Evolutionary conservation across 306 rosid species (phyloP).

Genomic region (Echinosophora koreensis): DNA sequence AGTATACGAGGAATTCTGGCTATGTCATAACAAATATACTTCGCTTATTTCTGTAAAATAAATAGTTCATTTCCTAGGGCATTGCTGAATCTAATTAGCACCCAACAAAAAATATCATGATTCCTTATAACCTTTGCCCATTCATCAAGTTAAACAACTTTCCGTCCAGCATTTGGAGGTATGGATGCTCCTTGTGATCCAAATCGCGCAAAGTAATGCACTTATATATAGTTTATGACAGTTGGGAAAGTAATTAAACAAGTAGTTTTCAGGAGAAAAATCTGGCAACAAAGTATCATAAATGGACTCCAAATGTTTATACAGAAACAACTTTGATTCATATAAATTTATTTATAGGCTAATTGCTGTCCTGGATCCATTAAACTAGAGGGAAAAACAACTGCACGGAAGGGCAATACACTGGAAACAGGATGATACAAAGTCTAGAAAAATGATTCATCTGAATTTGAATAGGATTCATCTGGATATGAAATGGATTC

Average conservation of each 20-base stretch:
- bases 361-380: conserved; percentile 10
- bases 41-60: too few relatives aligned
- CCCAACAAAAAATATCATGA: too few relatives aligned
- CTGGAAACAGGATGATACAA: conserved; percentile 30
- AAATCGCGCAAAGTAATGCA: background rate
- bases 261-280: background rate
- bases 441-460: background rate
- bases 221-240: background rate
- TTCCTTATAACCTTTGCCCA: background rate
- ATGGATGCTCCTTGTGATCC: background rate
- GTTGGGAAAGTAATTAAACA: background rate
- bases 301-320: conserved; percentile 18
- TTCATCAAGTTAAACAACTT: background rate
- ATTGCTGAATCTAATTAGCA: too few relatives aligned
- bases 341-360: background rate
- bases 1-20: too few relatives aligned
- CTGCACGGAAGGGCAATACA: conserved; percentile 3
- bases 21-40: too few relatives aligned
- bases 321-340: conserved; percentile 16
- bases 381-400: conserved; percentile 16
- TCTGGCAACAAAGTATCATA: conserved; percentile 19
- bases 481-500: background rate
- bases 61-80: too few relatives aligned
- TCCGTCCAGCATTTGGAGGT: background rate
- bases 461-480: background rate